phyloP scores from a whole-genome alignment of 2,329 filamentous ascomycete genomes.

The Aspergillus ustus region DNA sequence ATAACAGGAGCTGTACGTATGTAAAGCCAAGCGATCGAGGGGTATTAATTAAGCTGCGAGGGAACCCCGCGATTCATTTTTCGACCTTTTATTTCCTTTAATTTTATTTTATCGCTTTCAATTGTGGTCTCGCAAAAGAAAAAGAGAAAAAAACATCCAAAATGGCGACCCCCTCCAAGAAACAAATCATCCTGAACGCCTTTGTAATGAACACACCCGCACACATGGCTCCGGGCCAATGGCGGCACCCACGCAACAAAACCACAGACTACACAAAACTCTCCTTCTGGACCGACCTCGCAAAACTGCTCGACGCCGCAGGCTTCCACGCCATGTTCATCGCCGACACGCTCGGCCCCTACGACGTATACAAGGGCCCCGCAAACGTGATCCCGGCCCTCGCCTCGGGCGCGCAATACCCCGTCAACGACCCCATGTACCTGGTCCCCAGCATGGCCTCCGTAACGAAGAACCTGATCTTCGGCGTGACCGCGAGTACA shows the following conservation, averaged over 20 bases:
- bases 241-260: constrained; percentile 41
- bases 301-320: constrained; percentile 53
- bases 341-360: constrained; percentile 54
- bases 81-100: too few species aligned
- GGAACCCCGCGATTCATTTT: too few species aligned
- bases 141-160: not conserved
- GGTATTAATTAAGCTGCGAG: too few species aligned
- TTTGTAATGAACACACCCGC: constrained; percentile 55
- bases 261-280: constrained; percentile 48
- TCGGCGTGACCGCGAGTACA: constrained; percentile 59
- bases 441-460: constrained; percentile 49
- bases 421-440: constrained; percentile 28
- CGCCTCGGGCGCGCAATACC: constrained; percentile 47
- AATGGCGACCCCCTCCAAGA: constrained; percentile 22
- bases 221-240: constrained; percentile 51
- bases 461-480: constrained; percentile 52
- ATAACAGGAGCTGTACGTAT: not conserved
- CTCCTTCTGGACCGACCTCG: constrained; percentile 53
- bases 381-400: constrained; percentile 45
- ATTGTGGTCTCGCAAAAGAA: too few species aligned
- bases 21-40: too few species aligned
- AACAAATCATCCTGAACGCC: constrained; percentile 53
- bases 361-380: constrained; percentile 53
- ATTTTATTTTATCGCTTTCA: too few species aligned
- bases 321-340: constrained; percentile 59